Percentiles rank a stretch among this genome's conserved stretches.
phyloP scores from a whole-genome alignment of 2,329 filamentous ascomycete genomes.

The Ophiocordyceps unilateralis region DNA sequence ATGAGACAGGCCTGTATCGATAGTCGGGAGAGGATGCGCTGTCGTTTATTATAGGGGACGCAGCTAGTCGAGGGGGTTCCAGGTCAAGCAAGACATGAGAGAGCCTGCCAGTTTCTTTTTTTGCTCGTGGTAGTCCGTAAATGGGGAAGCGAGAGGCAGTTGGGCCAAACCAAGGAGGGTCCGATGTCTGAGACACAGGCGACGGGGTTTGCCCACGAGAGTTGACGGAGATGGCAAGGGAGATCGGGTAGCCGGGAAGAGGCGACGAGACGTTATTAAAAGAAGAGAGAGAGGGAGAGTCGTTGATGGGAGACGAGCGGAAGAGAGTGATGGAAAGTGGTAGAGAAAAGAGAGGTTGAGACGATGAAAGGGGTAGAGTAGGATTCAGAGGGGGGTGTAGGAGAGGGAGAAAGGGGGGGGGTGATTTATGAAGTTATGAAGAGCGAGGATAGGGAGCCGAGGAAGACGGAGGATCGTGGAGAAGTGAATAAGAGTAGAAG shows the following conservation, averaged over 20 bases:
- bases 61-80: background rate
- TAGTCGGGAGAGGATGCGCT: background rate
- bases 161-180: conserved; percentile 1
- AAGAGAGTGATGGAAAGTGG: too few species aligned
- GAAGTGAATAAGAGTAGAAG: background rate
- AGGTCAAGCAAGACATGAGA: conserved; percentile 1
- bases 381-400: background rate
- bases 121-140: background rate
- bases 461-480: background rate
- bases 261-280: background rate
- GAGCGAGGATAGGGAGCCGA: background rate
- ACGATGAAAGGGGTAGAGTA: background rate
- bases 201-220: background rate
- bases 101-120: conserved; percentile 1
- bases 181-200: conserved; percentile 2
- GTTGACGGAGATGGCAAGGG: background rate
- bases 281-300: background rate
- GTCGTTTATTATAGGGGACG: conserved; percentile 1
- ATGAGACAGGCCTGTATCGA: conserved; percentile 1
- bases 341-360: background rate
- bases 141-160: conserved; percentile 1
- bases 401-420: background rate
- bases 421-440: background rate
- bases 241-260: background rate
- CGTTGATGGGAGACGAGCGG: background rate